A percentile compares a stretch with the other conserved stretches of the same genome.
Evolutionary conservation across 441 rosid species (phyloP).

Genomic region (Erodium moschatum): DNA sequence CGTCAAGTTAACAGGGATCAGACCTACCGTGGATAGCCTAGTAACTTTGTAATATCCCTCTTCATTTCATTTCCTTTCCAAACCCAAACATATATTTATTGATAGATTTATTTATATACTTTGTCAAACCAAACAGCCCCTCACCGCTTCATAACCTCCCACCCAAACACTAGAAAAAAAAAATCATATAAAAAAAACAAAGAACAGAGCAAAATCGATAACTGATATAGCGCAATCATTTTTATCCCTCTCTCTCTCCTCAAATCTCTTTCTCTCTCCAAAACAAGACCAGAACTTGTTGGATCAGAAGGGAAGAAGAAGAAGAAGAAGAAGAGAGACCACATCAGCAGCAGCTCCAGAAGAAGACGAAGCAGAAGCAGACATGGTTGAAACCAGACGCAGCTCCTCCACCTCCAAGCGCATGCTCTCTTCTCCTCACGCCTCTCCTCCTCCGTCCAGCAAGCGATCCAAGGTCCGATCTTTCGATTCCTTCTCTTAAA

Average conservation of each 20-base stretch:
- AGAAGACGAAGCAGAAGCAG: too few species aligned
- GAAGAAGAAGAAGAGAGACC: too few species aligned
- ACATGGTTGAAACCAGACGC: constrained; percentile 91
- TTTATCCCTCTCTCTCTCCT: constrained; percentile 10
- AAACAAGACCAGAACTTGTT: constrained; percentile 13
- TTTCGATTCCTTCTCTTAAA: constrained; percentile 7
- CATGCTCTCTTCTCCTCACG: constrained; percentile 37
- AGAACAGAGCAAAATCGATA: not conserved
- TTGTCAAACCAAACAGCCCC: constrained; percentile 9
- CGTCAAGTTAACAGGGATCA: too few species aligned
- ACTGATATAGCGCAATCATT: constrained; percentile 12
- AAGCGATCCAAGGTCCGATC: constrained; percentile 66
- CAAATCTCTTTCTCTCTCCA: not conserved
- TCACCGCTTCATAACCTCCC: not conserved
- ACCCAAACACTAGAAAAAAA: not conserved
- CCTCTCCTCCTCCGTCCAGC: constrained; percentile 40
- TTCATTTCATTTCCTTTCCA: too few species aligned
- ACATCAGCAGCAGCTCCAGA: too few species aligned
- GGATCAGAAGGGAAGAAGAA: constrained; percentile 24
- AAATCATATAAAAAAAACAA: not conserved
- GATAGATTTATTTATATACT: too few species aligned
- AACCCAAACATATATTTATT: not conserved
- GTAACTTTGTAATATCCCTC: too few species aligned
- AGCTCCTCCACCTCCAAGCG: constrained; percentile 83
- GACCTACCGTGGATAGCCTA: too few species aligned